phyloP scores from a whole-genome alignment of 164 flowering plant species.

The Macadamia integrifolia region DNA sequence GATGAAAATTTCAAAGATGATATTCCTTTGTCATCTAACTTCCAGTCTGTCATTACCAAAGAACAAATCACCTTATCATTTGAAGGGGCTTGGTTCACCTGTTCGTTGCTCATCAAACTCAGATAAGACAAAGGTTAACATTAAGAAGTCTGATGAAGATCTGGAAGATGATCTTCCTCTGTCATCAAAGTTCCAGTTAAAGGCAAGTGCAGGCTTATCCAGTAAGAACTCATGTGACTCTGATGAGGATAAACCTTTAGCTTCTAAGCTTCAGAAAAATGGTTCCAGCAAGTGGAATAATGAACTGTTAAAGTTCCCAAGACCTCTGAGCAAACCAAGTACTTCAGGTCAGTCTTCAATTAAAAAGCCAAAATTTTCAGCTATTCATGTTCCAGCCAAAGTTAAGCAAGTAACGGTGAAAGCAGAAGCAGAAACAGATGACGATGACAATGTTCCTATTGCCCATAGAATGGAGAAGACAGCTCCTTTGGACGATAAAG shows the following conservation, averaged over 20 bases:
- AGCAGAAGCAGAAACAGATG: slow-evolving; percentile 46
- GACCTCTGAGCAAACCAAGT: slow-evolving; percentile 41
- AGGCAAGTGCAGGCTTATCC: slow-evolving; percentile 33
- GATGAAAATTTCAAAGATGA: too few species aligned
- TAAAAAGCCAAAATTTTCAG: slow-evolving; percentile 57
- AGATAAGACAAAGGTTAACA: slow-evolving; percentile 13
- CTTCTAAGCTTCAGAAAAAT: slow-evolving; percentile 50
- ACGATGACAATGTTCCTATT: slow-evolving; percentile 69
- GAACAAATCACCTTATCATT: too few species aligned
- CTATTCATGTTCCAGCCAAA: slow-evolving; percentile 29
- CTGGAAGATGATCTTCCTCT: slow-evolving; percentile 61
- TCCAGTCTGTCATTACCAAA: too few species aligned
- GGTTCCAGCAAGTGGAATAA: slow-evolving; percentile 42
- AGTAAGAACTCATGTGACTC: slow-evolving; percentile 29
- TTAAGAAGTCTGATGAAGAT: slow-evolving; percentile 17
- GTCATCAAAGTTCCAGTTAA: slow-evolving; percentile 39
- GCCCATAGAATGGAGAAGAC: slow-evolving; percentile 59
- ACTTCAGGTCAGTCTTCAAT: slow-evolving; percentile 35
- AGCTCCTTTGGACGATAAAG: slow-evolving; percentile 30
- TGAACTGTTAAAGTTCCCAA: slow-evolving; percentile 23
- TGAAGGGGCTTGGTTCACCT: too few species aligned
- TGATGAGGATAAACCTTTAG: slow-evolving; percentile 49
- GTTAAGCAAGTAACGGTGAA: slow-evolving; percentile 43
- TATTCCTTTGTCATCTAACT: too few species aligned
- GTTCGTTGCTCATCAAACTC: not conserved